These are phyloP conservation scores for Trypanosoma lewisi DNA, from an alignment of 208 protist genomes.

Conservation along the genomic window DNA sequence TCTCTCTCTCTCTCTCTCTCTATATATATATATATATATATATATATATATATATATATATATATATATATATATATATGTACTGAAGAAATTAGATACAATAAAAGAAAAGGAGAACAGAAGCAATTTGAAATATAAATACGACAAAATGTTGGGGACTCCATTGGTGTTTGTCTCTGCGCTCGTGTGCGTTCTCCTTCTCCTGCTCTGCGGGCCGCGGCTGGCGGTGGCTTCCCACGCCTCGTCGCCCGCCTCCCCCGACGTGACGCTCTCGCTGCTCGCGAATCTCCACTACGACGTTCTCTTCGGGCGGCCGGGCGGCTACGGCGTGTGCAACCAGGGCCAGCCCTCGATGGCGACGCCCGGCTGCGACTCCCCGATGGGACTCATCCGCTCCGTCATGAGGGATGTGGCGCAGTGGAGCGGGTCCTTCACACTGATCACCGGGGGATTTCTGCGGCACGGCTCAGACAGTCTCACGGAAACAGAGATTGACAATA, in stretches of 20 bases:
- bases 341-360: conserved; percentile 29
- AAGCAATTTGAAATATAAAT: background rate
- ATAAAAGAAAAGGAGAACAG: background rate
- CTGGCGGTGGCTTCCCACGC: background rate
- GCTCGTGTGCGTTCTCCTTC: background rate
- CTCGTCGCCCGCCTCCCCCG: background rate
- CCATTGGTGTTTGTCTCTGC: background rate
- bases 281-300: conserved; percentile 81
- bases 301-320: conserved; percentile 46
- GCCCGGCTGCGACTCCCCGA: conserved; percentile 58
- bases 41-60: too few species aligned
- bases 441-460: conserved; percentile 67
- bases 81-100: too few species aligned
- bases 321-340: conserved; percentile 48
- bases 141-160: too few species aligned
- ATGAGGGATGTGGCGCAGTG: conserved; percentile 41
- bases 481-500: conserved; percentile 8
- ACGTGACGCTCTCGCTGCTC: conserved; percentile 28
- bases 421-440: conserved; percentile 34
- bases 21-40: too few species aligned
- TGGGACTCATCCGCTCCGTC: conserved; percentile 44
- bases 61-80: too few species aligned
- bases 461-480: conserved; percentile 35
- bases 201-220: background rate
- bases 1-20: too few species aligned